A percentile compares a stretch with the other conserved stretches of the same genome.
Conservation (phyloP, 345 rosid species). For the Gossypium ekmanianum region DNA sequence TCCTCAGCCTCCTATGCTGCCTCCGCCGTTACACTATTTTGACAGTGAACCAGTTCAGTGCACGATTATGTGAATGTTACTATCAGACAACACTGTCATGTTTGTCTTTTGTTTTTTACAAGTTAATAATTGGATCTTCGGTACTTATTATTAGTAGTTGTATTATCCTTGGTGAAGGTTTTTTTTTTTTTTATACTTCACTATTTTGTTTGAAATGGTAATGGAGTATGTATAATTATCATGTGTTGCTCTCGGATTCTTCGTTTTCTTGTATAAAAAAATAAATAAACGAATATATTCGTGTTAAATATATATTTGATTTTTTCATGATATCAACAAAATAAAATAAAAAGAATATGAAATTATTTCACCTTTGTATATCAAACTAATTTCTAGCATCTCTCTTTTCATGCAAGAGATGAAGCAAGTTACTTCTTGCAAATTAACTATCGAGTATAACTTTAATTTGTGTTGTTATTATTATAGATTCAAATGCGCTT, state of each 20-base stretch:
- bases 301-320: too few relatives aligned
- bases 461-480: too few relatives aligned
- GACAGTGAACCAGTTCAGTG: neutral
- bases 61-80: neutral
- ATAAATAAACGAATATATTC: too few relatives aligned
- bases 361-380: too few relatives aligned
- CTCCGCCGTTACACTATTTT: neutral
- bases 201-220: conserved; percentile 2
- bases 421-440: neutral
- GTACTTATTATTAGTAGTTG: neutral
- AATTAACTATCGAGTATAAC: too few relatives aligned
- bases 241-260: neutral
- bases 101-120: neutral
- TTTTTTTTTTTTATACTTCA: neutral
- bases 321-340: too few relatives aligned
- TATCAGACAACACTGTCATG: neutral
- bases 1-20: neutral
- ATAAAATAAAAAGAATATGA: too few relatives aligned
- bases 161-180: neutral
- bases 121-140: neutral
- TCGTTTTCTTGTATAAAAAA: too few relatives aligned
- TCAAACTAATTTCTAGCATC: too few relatives aligned
- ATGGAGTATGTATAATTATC: neutral
- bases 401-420: too few relatives aligned
- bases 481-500: too few relatives aligned